phyloP scores from a whole-genome alignment of 1,284 basidiomycete species.

The Malassezia vespertilionis region DNA sequence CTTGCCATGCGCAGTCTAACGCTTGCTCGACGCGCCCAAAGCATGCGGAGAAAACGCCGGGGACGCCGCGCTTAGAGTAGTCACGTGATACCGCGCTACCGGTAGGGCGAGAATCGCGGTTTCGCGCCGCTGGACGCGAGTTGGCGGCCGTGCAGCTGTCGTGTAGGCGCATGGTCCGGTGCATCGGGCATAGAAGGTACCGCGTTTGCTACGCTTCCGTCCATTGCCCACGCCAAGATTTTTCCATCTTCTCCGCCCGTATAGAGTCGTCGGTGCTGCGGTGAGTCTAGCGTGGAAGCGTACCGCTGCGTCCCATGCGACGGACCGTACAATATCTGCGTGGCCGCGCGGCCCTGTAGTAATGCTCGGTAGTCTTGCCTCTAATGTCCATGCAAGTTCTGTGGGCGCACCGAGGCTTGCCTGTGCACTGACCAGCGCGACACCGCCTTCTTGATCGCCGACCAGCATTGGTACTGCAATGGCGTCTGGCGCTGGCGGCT shows the following conservation, averaged over 20 bases:
- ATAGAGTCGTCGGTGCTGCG: background rate
- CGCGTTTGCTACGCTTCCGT: background rate
- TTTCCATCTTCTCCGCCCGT: conserved; percentile 12
- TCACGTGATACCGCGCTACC: background rate
- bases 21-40: background rate
- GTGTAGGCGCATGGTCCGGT: too few species aligned
- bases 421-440: conserved; percentile 4
- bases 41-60: background rate
- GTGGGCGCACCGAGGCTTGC: background rate
- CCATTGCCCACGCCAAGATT: conserved; percentile 10
- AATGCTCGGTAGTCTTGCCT: conserved; percentile 10
- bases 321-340: conserved; percentile 16
- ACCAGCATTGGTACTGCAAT: conserved; percentile 8
- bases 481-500: background rate
- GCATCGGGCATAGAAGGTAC: background rate
- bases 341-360: background rate
- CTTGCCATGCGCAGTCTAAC: too few species aligned
- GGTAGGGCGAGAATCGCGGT: too few species aligned
- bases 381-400: conserved; percentile 2
- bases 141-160: too few species aligned
- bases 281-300: background rate
- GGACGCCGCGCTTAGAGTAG: background rate
- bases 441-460: conserved; percentile 17
- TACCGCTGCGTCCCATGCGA: conserved; percentile 7
- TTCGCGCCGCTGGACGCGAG: too few species aligned